phyloP scores from a whole-genome alignment of 352 stramenopile species.

The Globisporangium paroecandrum region DNA sequence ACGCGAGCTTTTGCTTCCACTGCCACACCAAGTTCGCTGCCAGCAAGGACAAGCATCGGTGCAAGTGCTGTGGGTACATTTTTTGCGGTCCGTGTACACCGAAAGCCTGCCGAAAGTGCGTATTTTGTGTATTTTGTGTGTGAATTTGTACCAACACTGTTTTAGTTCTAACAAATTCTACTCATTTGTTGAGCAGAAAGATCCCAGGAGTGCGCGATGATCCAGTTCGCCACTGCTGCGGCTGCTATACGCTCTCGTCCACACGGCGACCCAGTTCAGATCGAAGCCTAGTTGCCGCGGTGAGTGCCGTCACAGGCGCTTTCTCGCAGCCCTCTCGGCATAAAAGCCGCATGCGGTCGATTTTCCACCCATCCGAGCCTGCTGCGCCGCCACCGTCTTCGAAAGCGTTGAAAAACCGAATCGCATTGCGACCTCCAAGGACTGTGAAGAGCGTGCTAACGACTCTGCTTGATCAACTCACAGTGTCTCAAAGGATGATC shows the following conservation, averaged over 20 bases:
- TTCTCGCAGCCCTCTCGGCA: constrained; percentile 29
- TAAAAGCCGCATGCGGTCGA: constrained; percentile 53
- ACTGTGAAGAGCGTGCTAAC: constrained; percentile 84
- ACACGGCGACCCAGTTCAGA: constrained; percentile 61
- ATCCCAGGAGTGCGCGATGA: constrained; percentile 54
- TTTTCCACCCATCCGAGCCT: constrained; percentile 49
- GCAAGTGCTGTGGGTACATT: constrained; percentile 81
- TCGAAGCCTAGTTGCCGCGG: constrained; percentile 31
- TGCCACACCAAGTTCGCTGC: constrained; percentile 53
- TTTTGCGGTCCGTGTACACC: constrained; percentile 79
- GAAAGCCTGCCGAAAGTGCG: constrained; percentile 64
- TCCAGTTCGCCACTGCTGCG: constrained; percentile 66
- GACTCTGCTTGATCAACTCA: constrained; percentile 79
- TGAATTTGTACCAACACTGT: neutral
- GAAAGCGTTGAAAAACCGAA: constrained; percentile 61
- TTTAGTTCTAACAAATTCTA: neutral
- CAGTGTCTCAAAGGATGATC: constrained; percentile 79
- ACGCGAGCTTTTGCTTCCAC: constrained; percentile 68
- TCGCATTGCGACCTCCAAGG: constrained; percentile 63
- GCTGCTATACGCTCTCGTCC: constrained; percentile 76
- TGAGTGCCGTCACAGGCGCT: constrained; percentile 18
- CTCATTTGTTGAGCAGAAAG: constrained; percentile 33
- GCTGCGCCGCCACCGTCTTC: constrained; percentile 16
- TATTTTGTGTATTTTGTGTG: constrained; percentile 7
- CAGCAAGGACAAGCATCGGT: constrained; percentile 71